phyloP scores from a whole-genome alignment of 1,284 basidiomycete genomes.

The Sporisorium graminicola region DNA sequence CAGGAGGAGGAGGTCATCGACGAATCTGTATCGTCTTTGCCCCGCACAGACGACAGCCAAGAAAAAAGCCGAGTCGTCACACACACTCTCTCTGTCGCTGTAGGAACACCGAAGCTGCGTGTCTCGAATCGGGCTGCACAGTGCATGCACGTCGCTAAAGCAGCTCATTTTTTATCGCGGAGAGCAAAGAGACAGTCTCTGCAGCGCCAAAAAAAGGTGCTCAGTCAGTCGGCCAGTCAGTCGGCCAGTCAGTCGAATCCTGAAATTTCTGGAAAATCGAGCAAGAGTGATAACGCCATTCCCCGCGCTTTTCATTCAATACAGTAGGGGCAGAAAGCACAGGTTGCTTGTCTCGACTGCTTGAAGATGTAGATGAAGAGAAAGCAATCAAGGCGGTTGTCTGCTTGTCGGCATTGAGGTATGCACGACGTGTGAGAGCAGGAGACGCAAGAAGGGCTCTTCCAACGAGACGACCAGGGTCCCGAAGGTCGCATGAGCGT shows the following conservation, averaged over 20 bases:
- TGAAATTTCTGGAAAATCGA: not conserved
- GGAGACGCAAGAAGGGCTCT: too few species aligned
- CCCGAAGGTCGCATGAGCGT: not conserved
- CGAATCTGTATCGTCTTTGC: not conserved
- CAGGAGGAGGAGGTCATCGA: not conserved
- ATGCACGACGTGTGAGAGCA: too few species aligned
- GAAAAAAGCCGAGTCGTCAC: not conserved
- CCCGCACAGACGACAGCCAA: constrained; percentile 5
- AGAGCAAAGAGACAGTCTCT: constrained; percentile 3
- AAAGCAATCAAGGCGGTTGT: too few species aligned
- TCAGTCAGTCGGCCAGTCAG: constrained; percentile 5
- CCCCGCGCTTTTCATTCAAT: too few species aligned
- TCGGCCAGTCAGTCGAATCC: not conserved
- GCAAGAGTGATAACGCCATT: not conserved
- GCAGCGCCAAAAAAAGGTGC: not conserved
- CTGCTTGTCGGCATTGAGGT: too few species aligned
- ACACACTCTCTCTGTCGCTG: not conserved
- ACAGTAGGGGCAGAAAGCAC: too few species aligned
- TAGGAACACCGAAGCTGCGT: too few species aligned
- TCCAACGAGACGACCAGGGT: too few species aligned
- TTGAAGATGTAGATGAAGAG: too few species aligned
- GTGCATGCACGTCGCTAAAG: constrained; percentile 23
- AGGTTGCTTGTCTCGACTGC: too few species aligned
- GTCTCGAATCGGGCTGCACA: constrained; percentile 22
- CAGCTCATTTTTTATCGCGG: not conserved